These are phyloP conservation scores for Diaporthe longicolla DNA, from an alignment of 2,329 filamentous ascomycete genomes.

Conservation along the genomic window DNA sequence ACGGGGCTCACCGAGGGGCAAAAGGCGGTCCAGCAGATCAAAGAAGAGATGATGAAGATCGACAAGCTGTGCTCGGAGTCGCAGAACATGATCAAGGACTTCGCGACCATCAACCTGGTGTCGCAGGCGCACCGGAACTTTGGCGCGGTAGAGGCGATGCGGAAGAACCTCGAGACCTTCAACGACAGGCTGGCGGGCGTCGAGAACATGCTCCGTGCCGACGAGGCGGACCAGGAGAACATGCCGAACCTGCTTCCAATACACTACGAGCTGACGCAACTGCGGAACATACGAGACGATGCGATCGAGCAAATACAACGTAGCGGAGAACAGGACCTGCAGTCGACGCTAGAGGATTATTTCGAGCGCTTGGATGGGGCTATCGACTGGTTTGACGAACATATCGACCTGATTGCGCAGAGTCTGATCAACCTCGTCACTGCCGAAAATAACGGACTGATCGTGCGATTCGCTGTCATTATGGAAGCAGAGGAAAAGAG, in stretches of 20 bases:
- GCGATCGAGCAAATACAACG: slow-evolving; percentile 95
- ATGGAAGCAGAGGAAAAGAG: slow-evolving; percentile 98
- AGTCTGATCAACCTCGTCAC: slow-evolving; percentile 91
- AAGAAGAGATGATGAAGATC: slow-evolving; percentile 99
- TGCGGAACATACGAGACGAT: slow-evolving; percentile 95
- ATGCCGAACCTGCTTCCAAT: slow-evolving; percentile 92
- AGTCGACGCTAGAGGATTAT: slow-evolving; percentile 89
- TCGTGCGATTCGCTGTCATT: slow-evolving; percentile 91
- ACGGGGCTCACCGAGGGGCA: slow-evolving; percentile 89
- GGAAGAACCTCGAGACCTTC: slow-evolving; percentile 89
- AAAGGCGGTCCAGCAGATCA: slow-evolving; percentile 91
- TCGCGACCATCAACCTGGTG: slow-evolving; percentile 90
- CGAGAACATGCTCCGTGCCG: slow-evolving; percentile 83
- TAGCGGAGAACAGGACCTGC: slow-evolving; percentile 79
- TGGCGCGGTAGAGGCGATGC: slow-evolving; percentile 93
- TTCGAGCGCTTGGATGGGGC: slow-evolving; percentile 89
- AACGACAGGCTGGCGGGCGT: slow-evolving; percentile 82
- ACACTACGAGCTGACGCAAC: slow-evolving; percentile 91
- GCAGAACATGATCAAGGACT: slow-evolving; percentile 97
- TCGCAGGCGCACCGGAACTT: slow-evolving; percentile 98
- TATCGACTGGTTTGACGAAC: slow-evolving; percentile 95
- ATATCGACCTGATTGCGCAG: slow-evolving; percentile 88
- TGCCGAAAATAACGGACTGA: slow-evolving; percentile 87
- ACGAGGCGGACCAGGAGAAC: slow-evolving; percentile 87
- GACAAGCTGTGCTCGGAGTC: slow-evolving; percentile 97